Percentiles rank a stretch among this genome's conserved stretches.
These are phyloP conservation scores for Parascedosporium putredinis DNA, from an alignment of 2,329 filamentous ascomycete species.

Conservation along the genomic window DNA sequence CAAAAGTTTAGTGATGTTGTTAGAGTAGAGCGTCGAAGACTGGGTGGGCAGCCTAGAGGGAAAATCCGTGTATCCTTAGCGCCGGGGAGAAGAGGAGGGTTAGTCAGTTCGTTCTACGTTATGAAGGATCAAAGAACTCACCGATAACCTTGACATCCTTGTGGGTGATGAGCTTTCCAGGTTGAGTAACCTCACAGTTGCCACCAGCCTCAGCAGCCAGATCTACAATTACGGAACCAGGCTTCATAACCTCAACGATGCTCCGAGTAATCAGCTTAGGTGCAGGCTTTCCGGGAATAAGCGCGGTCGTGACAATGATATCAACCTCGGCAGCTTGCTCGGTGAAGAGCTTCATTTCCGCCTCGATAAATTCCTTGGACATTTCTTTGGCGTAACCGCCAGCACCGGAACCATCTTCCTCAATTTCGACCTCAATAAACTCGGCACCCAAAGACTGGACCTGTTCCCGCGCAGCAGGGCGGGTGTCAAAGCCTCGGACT, in stretches of 20 bases:
- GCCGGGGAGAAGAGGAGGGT: background rate
- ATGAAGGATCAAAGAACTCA: slow-evolving; percentile 25
- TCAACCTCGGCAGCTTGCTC: slow-evolving; percentile 82
- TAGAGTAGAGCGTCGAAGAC: slow-evolving; percentile 82
- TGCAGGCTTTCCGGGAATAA: slow-evolving; percentile 75
- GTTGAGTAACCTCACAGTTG: slow-evolving; percentile 73
- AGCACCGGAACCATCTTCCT: slow-evolving; percentile 75
- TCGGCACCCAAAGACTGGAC: slow-evolving; percentile 85
- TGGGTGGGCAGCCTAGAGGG: slow-evolving; percentile 81
- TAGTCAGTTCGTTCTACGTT: no score
- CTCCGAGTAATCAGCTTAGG: slow-evolving; percentile 74
- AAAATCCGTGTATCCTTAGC: slow-evolving; percentile 67
- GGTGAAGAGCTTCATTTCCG: slow-evolving; percentile 86
- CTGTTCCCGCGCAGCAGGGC: slow-evolving; percentile 77
- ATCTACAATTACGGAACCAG: slow-evolving; percentile 80
- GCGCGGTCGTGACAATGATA: slow-evolving; percentile 85
- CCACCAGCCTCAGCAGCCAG: slow-evolving; percentile 79
- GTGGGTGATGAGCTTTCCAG: slow-evolving; percentile 59
- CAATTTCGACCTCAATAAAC: slow-evolving; percentile 75
- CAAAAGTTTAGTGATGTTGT: slow-evolving; percentile 85
- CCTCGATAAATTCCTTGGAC: slow-evolving; percentile 87
- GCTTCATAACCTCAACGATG: slow-evolving; percentile 78
- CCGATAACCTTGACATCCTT: slow-evolving; percentile 79
- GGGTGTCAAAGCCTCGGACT: slow-evolving; percentile 84
- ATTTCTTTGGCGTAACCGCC: slow-evolving; percentile 90